These are phyloP conservation scores for Pythium plurisporium DNA, from an alignment of 352 stramenopile species.

Conservation along the genomic window DNA sequence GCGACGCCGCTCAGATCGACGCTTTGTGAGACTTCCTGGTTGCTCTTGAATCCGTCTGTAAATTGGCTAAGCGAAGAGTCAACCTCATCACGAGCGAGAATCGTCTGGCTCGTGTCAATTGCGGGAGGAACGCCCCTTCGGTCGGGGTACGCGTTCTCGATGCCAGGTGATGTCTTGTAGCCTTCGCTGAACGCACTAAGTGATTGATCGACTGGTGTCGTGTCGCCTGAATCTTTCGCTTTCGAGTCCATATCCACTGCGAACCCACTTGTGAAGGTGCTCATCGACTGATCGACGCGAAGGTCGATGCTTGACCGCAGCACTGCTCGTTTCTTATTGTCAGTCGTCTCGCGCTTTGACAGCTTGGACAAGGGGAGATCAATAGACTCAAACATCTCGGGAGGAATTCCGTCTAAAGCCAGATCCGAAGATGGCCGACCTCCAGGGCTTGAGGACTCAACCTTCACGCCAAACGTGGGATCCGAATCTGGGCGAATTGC, in stretches of 20 bases:
- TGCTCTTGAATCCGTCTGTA: slow-evolving; percentile 26
- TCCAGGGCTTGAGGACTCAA: not conserved
- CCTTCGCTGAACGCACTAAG: slow-evolving; percentile 24
- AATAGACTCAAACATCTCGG: slow-evolving; percentile 48
- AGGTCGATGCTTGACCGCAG: slow-evolving; percentile 14
- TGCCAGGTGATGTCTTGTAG: slow-evolving; percentile 4
- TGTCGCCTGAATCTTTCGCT: not conserved
- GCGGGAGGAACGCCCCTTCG: not conserved
- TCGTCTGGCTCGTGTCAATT: not conserved
- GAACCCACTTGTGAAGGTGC: slow-evolving; percentile 22
- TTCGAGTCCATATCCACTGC: not conserved
- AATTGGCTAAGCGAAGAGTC: slow-evolving; percentile 38
- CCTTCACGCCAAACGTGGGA: not conserved
- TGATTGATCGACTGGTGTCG: slow-evolving; percentile 11
- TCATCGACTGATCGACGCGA: slow-evolving; percentile 23
- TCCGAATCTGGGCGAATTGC: not conserved
- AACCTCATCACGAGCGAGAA: slow-evolving; percentile 7
- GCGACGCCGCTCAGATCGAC: slow-evolving; percentile 8
- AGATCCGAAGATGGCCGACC: not conserved
- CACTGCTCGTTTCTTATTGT: not conserved
- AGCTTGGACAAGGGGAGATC: slow-evolving; percentile 19
- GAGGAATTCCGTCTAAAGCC: slow-evolving; percentile 24
- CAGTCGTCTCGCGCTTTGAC: not conserved
- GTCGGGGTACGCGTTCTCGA: not conserved
- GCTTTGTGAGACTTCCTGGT: not conserved